Base-by-base conservation (phyloP, 2,329 filamentous ascomycete species). In the Cryphonectria naterciae region DNA sequence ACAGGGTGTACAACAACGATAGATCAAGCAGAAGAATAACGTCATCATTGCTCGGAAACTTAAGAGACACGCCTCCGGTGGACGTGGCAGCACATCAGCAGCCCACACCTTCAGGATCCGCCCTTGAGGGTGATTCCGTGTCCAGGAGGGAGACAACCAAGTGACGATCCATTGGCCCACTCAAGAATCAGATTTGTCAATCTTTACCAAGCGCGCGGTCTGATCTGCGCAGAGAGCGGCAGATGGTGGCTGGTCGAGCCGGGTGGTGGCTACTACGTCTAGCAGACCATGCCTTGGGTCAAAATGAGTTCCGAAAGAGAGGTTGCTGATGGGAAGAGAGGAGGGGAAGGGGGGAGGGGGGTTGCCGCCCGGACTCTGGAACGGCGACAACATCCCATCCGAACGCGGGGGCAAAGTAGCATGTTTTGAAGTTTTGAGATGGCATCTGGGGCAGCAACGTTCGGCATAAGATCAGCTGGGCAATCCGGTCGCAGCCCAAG, bases 401-500 rank as follows among this genome's bases (percentile, higher is more conserved):
- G 70, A 75, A 76, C 70, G 67, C 71, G 72, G 68, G 68, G 32
- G 37, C 69, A 28, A 54, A 67, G 61, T 39, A 70, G 52, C 37
- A 68, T 74, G 75, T 76, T 76, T 76, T 69, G 58, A 66, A 56
- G 63, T 72, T 65, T 77, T 75, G 75, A 74, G 75, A 76, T 76
- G 75, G 70, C 73, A 75, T 74, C 63, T 74, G 73, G 70, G 64
- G 73, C 15, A 71, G 75, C 76, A 80, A 22, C 82, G 46, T 49
- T 49, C 46, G 82, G 83, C 83, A 83, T 83, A 82, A 84, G 79
- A 83, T 81, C 79, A 82, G 76, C 80, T 82, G 76, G 79, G 79
- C 79, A 80, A 81, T 83, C 83, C 83, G 82, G 83, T 84, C 82
- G 80, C 81, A 83, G 82, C 80, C 80, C 77, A 76, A 78, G 75